A percentile compares a stretch with the other conserved stretches of the same genome.
phyloP scores from a whole-genome alignment of 345 rosid genomes.

The Garcia nutans region DNA sequence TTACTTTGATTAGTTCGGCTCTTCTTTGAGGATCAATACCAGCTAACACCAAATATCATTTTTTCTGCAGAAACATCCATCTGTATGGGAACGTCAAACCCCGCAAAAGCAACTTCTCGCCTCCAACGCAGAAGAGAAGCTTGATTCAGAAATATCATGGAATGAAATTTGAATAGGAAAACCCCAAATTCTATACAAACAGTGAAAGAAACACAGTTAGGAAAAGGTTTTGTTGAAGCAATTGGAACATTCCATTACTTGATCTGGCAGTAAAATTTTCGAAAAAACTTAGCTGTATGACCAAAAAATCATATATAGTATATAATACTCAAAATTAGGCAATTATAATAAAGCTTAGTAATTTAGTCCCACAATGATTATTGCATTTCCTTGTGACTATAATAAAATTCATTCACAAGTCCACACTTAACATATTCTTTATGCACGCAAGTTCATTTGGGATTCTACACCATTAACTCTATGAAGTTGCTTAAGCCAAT shows the following conservation, averaged over 20 bases:
- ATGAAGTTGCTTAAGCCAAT: no score
- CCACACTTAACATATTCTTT: no score
- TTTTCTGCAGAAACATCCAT: conserved; percentile 90
- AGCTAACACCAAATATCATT: conserved; percentile 86
- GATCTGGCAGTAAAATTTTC: no score
- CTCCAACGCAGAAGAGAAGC: conserved; percentile 63
- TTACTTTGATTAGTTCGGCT: conserved; percentile 81
- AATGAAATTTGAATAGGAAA: neutral
- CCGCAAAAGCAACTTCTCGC: conserved; percentile 95
- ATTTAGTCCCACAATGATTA: no score
- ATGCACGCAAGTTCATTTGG: no score
- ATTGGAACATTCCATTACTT: neutral
- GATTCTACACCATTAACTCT: no score
- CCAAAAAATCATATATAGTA: no score
- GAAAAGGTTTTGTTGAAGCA: neutral
- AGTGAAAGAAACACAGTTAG: neutral
- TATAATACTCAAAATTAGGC: no score
- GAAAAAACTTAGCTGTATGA: no score
- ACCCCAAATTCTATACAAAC: neutral
- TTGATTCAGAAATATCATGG: neutral
- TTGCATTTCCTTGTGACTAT: no score
- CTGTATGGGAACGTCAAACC: conserved; percentile 94
- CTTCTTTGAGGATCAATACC: conserved; percentile 85
- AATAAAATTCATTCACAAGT: no score
- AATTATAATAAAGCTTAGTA: no score